Conservation (phyloP, 495 filamentous ascomycete genomes). For the Darksidea phi region DNA sequence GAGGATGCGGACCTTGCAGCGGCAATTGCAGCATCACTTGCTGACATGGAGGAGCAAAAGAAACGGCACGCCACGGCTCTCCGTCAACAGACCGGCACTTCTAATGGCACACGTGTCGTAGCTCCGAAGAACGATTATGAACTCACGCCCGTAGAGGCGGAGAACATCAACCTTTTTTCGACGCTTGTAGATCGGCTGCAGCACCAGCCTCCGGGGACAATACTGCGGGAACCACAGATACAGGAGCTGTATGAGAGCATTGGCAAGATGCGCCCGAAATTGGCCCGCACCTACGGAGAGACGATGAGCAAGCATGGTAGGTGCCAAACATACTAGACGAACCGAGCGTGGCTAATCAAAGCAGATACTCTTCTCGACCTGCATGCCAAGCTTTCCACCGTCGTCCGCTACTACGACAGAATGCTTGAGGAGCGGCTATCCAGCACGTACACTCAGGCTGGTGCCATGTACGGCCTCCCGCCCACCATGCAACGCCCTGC, state of each 20-base stretch:
- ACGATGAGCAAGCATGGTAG: slow-evolving; percentile 99
- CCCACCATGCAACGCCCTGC: slow-evolving; percentile 52
- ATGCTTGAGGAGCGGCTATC: slow-evolving; percentile 96
- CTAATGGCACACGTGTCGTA: slow-evolving; percentile 46
- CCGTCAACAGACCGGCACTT: slow-evolving; percentile 64
- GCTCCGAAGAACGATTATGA: slow-evolving; percentile 84
- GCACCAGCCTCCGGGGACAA: slow-evolving; percentile 92
- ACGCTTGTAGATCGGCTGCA: slow-evolving; percentile 93
- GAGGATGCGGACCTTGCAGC: slow-evolving; percentile 94
- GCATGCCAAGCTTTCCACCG: slow-evolving; percentile 91
- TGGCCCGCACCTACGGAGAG: slow-evolving; percentile 94
- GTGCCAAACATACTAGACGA: slow-evolving; percentile 34
- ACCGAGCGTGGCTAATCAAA: slow-evolving; percentile 38
- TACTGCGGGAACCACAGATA: slow-evolving; percentile 92
- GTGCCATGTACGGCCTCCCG: slow-evolving; percentile 52
- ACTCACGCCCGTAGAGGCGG: slow-evolving; percentile 87
- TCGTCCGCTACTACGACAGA: slow-evolving; percentile 96
- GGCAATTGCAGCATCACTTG: slow-evolving; percentile 92
- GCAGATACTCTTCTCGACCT: slow-evolving; percentile 84
- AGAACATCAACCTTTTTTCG: slow-evolving; percentile 96
- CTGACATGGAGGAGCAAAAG: slow-evolving; percentile 98
- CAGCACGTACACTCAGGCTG: slow-evolving; percentile 85
- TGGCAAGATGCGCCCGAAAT: slow-evolving; percentile 83
- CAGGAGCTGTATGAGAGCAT: slow-evolving; percentile 98
- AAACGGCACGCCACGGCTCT: slow-evolving; percentile 77